Evolutionary conservation across 495 filamentous ascomycete species (phyloP).

Genomic region (Penicillium steckii): DNA sequence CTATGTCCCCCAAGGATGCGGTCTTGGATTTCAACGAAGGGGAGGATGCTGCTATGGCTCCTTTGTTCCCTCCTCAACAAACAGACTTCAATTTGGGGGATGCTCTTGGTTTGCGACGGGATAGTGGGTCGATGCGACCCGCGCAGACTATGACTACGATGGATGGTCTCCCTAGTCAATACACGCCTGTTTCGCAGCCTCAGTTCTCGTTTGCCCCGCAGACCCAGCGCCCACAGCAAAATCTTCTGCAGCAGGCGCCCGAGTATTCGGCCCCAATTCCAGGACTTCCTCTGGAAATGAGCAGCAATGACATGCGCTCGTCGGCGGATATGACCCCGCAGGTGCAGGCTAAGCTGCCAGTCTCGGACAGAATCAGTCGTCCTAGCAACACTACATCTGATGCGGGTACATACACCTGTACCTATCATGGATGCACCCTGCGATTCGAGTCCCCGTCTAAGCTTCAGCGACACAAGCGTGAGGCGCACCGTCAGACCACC

Average conservation of each 20-base stretch:
- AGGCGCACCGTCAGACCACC: conserved; percentile 74
- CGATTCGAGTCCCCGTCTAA: conserved; percentile 85
- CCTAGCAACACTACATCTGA: conserved; percentile 68
- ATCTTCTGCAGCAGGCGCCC: conserved; percentile 46
- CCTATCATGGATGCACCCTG: conserved; percentile 83
- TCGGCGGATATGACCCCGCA: conserved; percentile 28
- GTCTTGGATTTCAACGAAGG: conserved; percentile 78
- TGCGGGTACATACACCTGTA: conserved; percentile 90
- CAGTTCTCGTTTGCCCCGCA: conserved; percentile 49
- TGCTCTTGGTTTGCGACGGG: conserved; percentile 38
- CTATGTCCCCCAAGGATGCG: conserved; percentile 95
- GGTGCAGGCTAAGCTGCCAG: conserved; percentile 26
- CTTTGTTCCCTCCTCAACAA: conserved; percentile 60
- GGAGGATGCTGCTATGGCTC: conserved; percentile 62
- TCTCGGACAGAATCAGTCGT: conserved; percentile 39
- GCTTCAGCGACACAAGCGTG: conserved; percentile 93
- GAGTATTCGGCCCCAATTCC: conserved; percentile 46
- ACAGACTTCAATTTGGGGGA: conserved; percentile 43
- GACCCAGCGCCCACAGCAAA: conserved; percentile 45
- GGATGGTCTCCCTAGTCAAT: conserved; percentile 43
- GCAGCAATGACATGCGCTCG: conserved; percentile 49
- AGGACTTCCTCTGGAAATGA: conserved; percentile 65
- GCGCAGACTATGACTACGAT: conserved; percentile 39
- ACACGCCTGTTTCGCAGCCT: conserved; percentile 28
- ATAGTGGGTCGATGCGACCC: conserved; percentile 46